Percentiles rank a stretch among this genome's conserved stretches.
phyloP scores from a whole-genome alignment of 2,329 filamentous ascomycete species.

The Cytospora piceicola region DNA sequence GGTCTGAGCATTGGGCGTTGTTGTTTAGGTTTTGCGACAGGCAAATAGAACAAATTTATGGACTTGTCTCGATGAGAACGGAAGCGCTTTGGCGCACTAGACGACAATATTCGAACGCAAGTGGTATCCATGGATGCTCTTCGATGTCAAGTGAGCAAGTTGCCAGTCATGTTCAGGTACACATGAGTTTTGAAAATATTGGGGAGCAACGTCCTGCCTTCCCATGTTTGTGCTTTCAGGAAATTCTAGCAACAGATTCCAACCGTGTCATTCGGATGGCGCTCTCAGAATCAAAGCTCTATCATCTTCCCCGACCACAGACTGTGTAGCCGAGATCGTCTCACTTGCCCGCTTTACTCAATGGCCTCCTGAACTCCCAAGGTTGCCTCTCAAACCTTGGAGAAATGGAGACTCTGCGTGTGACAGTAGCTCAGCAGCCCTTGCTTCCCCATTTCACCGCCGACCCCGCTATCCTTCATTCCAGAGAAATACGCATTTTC shows the following conservation, averaged over 20 bases:
- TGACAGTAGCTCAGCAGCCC: slow-evolving; percentile 41
- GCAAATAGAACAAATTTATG: not conserved
- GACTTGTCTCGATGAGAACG: not conserved
- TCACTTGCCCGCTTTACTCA: not conserved
- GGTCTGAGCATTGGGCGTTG: not conserved
- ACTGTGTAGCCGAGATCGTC: not conserved
- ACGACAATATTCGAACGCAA: not conserved
- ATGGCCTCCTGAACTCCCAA: too few relatives aligned
- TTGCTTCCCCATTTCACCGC: slow-evolving; percentile 43
- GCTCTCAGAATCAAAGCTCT: not conserved
- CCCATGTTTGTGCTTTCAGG: not conserved
- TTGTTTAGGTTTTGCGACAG: not conserved
- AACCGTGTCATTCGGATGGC: not conserved
- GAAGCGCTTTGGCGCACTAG: not conserved
- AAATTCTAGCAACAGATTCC: not conserved
- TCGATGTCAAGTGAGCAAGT: not conserved
- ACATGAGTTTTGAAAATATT: too few relatives aligned
- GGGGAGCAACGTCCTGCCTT: not conserved
- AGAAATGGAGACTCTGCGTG: slow-evolving; percentile 40
- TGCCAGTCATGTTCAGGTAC: too few relatives aligned
- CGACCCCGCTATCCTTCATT: slow-evolving; percentile 42
- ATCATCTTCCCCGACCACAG: not conserved
- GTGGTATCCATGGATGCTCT: not conserved
- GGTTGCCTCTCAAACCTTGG: slow-evolving; percentile 32
- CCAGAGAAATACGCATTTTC: slow-evolving; percentile 39